Base-by-base conservation (phyloP, 2,329 filamentous ascomycete species). In the Sclerotinia borealis region DNA sequence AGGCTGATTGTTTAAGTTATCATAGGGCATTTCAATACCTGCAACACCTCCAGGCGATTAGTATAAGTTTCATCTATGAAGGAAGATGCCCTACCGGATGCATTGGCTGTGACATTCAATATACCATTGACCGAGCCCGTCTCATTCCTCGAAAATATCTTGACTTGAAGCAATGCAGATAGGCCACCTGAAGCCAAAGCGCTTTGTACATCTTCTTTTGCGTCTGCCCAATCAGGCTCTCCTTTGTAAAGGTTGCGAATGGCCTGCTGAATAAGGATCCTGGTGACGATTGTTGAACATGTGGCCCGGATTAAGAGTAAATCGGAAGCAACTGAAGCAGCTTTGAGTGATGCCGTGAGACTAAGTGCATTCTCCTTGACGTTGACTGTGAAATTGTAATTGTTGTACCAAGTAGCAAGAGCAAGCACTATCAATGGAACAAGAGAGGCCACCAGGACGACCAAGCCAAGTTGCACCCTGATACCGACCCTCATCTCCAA, bases 331-430 rank as follows among this genome's bases (percentile, higher is more conserved):
- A 97, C 83, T 73, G 93, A 89, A 36, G 90, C 87, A 25, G 92
- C 89, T 76, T 96, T 96, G 73, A 96, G 85, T 3, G 90, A 92
- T 8, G 93, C 93, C 1, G 91, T 91, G 66, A 96, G 81, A 31
- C 86, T 79, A 54, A 97, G 84, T 59, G 87, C 84, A 59, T 84
- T 81, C 15, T 84, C 77, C 54, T 82, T 79, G 63, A 88, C 80
- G 56, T 74, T 75, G 37, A 86, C 78, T 29, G 88, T 83, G 69
- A 88, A 87, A 65, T 79, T 77, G 72, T 86, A 82, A 67, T 84
- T 87, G 61, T 85, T 85, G 66, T 83, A 75, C 81, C 80, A 82
- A 3, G 88, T 90, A 71, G 92, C 91, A 67, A 96, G 84, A 19
- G 91, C 86, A 66, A 96, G 83, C 66, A 96, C 86, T 62, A 88